These are phyloP conservation scores for Venturia aucupariae DNA, from an alignment of 2,329 filamentous ascomycete genomes.

Conservation along the genomic window DNA sequence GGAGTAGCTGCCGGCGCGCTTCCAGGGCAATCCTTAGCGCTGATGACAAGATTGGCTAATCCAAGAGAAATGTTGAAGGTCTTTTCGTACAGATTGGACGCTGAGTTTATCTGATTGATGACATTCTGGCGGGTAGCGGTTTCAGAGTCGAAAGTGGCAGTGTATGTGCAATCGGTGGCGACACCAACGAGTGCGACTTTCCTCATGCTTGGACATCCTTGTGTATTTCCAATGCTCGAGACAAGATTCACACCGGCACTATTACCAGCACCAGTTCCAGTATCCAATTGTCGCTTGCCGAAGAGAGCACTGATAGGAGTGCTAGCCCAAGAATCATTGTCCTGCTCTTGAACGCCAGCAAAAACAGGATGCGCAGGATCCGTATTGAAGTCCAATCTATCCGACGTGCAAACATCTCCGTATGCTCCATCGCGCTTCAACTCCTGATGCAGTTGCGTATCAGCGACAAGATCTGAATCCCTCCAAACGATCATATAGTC, in stretches of 20 bases:
- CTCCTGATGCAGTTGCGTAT: constrained; percentile 44
- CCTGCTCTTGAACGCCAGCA: constrained; percentile 41
- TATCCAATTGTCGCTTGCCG: constrained; percentile 58
- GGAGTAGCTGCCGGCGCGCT: constrained; percentile 56
- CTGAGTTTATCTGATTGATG: constrained; percentile 74
- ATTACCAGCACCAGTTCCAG: constrained; percentile 60
- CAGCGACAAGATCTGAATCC: constrained; percentile 59
- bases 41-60: constrained; percentile 75
- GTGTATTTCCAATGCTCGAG: constrained; percentile 67
- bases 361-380: constrained; percentile 60
- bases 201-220: constrained; percentile 81
- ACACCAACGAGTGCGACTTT: constrained; percentile 88
- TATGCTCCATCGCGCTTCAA: constrained; percentile 49
- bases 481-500: constrained; percentile 86
- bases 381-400: constrained; percentile 72
- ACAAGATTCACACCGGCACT: constrained; percentile 71
- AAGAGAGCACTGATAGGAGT: constrained; percentile 59
- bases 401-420: constrained; percentile 55
- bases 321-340: constrained; percentile 48
- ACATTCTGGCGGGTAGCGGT: constrained; percentile 63
- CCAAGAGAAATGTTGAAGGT: constrained; percentile 94
- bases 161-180: constrained; percentile 89
- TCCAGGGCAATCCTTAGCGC: constrained; percentile 63
- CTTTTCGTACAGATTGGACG: constrained; percentile 78
- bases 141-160: constrained; percentile 56